A percentile compares a stretch with the other conserved stretches of the same genome.
Conservation (phyloP, 129 eudicot genomes). For the Mikania micrantha region DNA sequence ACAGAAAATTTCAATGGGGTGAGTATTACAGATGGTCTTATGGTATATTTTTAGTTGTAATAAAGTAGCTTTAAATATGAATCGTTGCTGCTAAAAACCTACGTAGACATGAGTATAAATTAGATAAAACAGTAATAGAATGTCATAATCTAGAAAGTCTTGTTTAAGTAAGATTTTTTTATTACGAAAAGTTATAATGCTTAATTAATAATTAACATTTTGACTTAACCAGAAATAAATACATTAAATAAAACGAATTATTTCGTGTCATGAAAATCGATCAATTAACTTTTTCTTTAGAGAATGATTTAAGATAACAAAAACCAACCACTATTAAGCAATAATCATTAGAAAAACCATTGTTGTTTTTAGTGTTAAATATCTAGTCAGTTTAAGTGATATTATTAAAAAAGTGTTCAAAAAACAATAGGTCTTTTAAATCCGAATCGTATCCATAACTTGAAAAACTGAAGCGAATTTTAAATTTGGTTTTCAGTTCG, state of each 20-base stretch:
- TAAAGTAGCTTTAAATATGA: not conserved
- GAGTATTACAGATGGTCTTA: no score
- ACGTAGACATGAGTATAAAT: not conserved
- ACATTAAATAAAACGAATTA: not conserved
- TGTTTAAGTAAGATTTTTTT: not conserved
- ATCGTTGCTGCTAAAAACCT: not conserved
- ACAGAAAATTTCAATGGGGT: no score
- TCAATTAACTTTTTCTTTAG: no score
- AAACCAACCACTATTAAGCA: not conserved
- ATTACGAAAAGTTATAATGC: not conserved
- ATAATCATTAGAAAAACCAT: not conserved
- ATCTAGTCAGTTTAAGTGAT: no score
- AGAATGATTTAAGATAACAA: not conserved
- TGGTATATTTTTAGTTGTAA: not conserved
- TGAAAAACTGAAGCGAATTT: no score
- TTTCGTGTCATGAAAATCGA: not conserved
- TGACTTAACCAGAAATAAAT: no score
- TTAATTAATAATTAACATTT: no score
- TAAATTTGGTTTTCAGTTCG: no score
- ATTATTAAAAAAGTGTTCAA: no score
- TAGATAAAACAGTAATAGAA: not conserved
- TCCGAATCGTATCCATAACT: no score
- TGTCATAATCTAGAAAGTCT: not conserved
- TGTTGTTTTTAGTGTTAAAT: not conserved
- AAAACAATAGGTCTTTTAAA: no score